A percentile compares a stretch with the other conserved stretches of the same genome.
phyloP scores from a whole-genome alignment of 2,329 filamentous ascomycete genomes.

The Xylaria sp. region DNA sequence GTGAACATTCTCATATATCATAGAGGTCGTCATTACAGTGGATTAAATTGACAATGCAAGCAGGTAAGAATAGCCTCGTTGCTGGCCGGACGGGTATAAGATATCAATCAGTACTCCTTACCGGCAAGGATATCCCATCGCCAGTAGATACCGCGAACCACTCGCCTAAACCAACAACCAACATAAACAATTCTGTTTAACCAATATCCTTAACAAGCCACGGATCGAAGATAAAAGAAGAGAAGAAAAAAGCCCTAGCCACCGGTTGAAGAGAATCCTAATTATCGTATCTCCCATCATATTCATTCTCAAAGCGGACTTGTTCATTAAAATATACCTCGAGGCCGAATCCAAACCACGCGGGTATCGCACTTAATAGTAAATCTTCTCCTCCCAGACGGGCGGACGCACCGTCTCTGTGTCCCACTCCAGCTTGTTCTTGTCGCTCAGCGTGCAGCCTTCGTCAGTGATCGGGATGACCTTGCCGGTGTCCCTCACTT shows the following conservation, averaged over 20 bases:
- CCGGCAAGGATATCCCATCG: conserved; percentile 10
- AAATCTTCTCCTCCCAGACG: conserved; percentile 40
- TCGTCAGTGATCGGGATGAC: conserved; percentile 82
- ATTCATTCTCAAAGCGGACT: neutral
- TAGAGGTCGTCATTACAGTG: neutral
- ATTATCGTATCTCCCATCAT: neutral
- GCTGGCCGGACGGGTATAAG: conserved; percentile 20
- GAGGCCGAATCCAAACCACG: conserved; percentile 4
- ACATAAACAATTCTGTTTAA: neutral
- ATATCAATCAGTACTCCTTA: conserved; percentile 13
- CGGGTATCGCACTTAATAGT: conserved; percentile 30
- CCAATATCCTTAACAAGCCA: neutral
- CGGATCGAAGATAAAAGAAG: neutral
- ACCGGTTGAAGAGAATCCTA: neutral
- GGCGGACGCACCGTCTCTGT: conserved; percentile 38
- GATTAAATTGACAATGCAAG: conserved; percentile 8
- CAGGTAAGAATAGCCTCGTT: conserved; percentile 4
- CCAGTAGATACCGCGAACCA: conserved; percentile 2
- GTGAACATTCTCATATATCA: neutral
- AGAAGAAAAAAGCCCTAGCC: neutral
- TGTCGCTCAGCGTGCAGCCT: conserved; percentile 70
- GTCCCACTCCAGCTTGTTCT: conserved; percentile 53
- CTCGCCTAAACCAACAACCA: neutral
- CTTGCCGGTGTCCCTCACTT: conserved; percentile 71
- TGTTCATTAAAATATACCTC: neutral